These are phyloP conservation scores for Stachybotrys echinatus DNA, from an alignment of 2,329 filamentous ascomycete species.

Conservation along the genomic window DNA sequence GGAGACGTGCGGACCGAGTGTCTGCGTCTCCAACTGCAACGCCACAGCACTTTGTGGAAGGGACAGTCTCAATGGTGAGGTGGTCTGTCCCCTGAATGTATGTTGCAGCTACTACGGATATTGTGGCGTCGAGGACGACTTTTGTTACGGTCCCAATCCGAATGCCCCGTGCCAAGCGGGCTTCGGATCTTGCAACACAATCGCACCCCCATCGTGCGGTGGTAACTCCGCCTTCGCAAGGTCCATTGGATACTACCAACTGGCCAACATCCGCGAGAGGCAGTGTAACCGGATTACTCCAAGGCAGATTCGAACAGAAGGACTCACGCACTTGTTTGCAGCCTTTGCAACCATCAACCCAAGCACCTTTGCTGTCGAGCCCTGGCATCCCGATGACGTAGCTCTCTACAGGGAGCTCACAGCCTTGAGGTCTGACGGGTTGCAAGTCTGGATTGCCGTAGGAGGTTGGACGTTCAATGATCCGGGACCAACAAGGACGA, in stretches of 20 bases:
- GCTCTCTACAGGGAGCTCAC: slow-evolving; percentile 5
- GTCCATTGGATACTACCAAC: slow-evolving; percentile 24
- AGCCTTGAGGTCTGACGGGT: slow-evolving; percentile 17
- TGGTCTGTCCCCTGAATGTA: slow-evolving; percentile 19
- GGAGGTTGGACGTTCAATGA: slow-evolving; percentile 38
- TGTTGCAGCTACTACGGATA: slow-evolving; percentile 18
- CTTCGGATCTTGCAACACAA: slow-evolving; percentile 21
- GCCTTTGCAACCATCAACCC: slow-evolving; percentile 27
- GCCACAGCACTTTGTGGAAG: slow-evolving; percentile 25
- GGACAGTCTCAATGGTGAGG: slow-evolving; percentile 9
- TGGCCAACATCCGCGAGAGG: slow-evolving; percentile 8
- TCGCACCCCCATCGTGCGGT: slow-evolving; percentile 17
- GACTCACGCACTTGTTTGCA: slow-evolving; percentile 24
- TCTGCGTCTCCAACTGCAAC: slow-evolving; percentile 8
- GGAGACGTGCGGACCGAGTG: background rate
- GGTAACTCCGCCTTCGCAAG: slow-evolving; percentile 18
- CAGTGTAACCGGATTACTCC: slow-evolving; percentile 17
- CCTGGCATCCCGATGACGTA: background rate
- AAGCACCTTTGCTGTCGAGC: slow-evolving; percentile 12
- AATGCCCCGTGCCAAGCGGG: slow-evolving; percentile 21
- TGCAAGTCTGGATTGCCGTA: slow-evolving; percentile 32
- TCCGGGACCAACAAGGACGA: slow-evolving; percentile 16
- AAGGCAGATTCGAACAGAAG: slow-evolving; percentile 12
- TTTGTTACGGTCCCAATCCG: slow-evolving; percentile 15
- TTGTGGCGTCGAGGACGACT: slow-evolving; percentile 16